phyloP scores from a whole-genome alignment of 768 basidiomycete genomes.

The Gyrodon lividus region DNA sequence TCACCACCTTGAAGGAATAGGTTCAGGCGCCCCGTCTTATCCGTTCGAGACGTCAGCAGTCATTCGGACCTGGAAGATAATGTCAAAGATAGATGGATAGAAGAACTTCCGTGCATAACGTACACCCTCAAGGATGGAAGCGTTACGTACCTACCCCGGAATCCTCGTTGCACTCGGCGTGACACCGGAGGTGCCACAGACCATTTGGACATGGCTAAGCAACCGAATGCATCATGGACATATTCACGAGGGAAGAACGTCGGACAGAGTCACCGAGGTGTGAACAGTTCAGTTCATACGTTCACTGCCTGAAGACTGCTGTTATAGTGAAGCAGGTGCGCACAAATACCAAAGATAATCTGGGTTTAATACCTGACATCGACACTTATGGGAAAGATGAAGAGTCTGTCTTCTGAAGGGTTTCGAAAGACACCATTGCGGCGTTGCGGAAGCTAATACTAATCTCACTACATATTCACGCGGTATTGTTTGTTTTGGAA shows the following conservation, averaged over 20 bases:
- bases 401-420: slow-evolving; percentile 3
- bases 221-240: not conserved
- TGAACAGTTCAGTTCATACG: not conserved
- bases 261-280: not conserved
- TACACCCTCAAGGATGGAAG: not conserved
- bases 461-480: slow-evolving; percentile 6
- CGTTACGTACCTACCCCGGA: slow-evolving; percentile 1
- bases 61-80: not conserved
- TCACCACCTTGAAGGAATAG: not conserved
- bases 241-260: not conserved
- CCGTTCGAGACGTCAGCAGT: not conserved
- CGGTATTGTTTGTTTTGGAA: slow-evolving; percentile 18
- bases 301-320: not conserved
- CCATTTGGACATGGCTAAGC: not conserved
- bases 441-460: not conserved
- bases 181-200: not conserved
- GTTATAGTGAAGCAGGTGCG: not conserved
- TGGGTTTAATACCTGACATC: slow-evolving; percentile 15
- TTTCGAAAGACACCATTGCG: slow-evolving; percentile 1
- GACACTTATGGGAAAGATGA: slow-evolving; percentile 5
- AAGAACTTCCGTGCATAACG: not conserved
- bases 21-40: not conserved
- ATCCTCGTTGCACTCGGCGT: not conserved
- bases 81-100: slow-evolving; percentile 6
- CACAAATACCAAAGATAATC: not conserved